Evolutionary conservation across 371 early-diverging fungal genomes (phyloP).

Genomic region (Thermomucor indicae-seudaticae): DNA sequence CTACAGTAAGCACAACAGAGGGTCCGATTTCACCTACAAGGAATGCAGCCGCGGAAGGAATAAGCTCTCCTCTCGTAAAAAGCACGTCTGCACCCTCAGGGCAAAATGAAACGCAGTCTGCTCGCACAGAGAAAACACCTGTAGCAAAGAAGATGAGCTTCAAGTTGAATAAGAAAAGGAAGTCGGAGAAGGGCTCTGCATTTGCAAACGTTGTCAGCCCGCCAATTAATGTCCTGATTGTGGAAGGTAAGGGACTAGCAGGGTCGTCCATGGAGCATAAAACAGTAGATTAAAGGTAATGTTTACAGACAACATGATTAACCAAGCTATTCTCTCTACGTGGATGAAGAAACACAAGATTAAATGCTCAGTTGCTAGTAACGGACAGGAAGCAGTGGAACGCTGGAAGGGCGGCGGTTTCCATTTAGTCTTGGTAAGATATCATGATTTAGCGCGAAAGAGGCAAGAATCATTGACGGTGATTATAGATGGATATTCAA

Average conservation of each 20-base stretch:
- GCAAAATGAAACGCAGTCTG: not conserved
- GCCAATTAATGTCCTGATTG: slow-evolving; percentile 75
- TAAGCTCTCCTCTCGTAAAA: not conserved
- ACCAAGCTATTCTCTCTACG: slow-evolving; percentile 67
- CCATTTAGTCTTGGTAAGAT: slow-evolving; percentile 70
- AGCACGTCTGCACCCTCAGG: not conserved
- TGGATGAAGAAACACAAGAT: slow-evolving; percentile 76
- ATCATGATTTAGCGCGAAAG: not conserved
- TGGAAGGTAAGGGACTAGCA: slow-evolving; percentile 61
- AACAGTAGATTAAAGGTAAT: slow-evolving; percentile 2
- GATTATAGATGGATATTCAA: slow-evolving; percentile 74
- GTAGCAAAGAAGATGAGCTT: slow-evolving; percentile 14
- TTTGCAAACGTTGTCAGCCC: slow-evolving; percentile 46
- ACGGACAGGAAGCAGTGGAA: slow-evolving; percentile 76
- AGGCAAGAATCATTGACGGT: not conserved
- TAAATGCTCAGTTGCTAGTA: slow-evolving; percentile 63
- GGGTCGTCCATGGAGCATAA: not conserved
- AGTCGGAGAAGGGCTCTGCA: slow-evolving; percentile 23
- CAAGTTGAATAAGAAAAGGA: slow-evolving; percentile 34
- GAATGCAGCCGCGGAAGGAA: not conserved
- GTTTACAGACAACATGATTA: slow-evolving; percentile 68
- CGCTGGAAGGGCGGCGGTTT: slow-evolving; percentile 69
- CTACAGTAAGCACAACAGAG: too few relatives aligned
- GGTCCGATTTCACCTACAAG: too few relatives aligned
- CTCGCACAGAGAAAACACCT: not conserved